Conservation (phyloP, 768 basidiomycete species). For the Cystobasidium ongulense region DNA sequence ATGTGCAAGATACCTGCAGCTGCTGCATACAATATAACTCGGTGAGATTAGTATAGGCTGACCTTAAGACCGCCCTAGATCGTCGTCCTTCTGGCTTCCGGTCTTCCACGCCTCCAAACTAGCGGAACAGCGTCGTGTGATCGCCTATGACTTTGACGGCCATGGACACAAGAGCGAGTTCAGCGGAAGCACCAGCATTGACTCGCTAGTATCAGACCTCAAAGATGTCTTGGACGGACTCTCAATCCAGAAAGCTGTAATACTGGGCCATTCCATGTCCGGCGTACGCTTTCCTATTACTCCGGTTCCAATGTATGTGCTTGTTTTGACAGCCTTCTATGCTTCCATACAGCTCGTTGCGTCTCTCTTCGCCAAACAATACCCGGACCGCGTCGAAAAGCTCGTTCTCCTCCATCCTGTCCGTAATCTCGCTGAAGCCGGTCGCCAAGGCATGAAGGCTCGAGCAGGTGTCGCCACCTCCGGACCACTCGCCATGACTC, state of each 20-base stretch:
- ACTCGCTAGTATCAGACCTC: background rate
- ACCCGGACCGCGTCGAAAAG: constrained; percentile 19
- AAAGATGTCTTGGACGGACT: constrained; percentile 9
- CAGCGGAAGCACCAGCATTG: background rate
- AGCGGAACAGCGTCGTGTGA: background rate
- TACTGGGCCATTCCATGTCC: constrained; percentile 14
- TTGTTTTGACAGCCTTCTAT: background rate
- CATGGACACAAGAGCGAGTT: constrained; percentile 7
- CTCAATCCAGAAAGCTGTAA: background rate
- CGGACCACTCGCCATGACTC: background rate
- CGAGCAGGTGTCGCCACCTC: constrained; percentile 15
- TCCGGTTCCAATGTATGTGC: background rate
- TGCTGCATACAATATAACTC: background rate
- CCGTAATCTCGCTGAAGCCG: constrained; percentile 15
- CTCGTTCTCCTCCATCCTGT: constrained; percentile 23
- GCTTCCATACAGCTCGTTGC: background rate
- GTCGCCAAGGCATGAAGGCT: constrained; percentile 5
- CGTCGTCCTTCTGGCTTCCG: constrained; percentile 24
- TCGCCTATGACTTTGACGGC: constrained; percentile 21
- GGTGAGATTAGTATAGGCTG: background rate
- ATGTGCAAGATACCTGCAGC: background rate
- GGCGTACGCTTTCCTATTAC: background rate
- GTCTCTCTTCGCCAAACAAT: constrained; percentile 10
- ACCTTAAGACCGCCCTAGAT: background rate
- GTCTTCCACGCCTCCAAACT: constrained; percentile 13